Percentiles rank a stretch among this genome's conserved stretches.
These are phyloP conservation scores for Moesziomyces sp. DNA, from an alignment of 1,284 basidiomycete species.

Conservation along the genomic window DNA sequence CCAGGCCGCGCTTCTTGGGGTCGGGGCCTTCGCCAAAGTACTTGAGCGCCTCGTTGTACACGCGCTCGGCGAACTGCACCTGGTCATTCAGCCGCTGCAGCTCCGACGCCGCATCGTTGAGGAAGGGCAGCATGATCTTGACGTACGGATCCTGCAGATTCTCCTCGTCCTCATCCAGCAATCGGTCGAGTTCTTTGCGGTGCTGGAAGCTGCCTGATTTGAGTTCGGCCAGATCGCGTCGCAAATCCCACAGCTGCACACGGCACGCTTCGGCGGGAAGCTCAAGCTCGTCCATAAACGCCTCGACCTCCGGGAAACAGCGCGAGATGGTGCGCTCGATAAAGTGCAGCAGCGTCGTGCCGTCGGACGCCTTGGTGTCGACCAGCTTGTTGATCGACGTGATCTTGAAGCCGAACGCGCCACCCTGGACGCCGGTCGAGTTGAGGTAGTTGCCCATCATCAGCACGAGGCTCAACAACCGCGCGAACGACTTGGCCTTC, in stretches of 20 bases:
- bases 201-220: conserved; percentile 64
- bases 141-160: conserved; percentile 64
- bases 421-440: conserved; percentile 93
- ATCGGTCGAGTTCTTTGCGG: conserved; percentile 63
- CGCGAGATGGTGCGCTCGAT: conserved; percentile 87
- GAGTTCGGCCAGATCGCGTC: conserved; percentile 66
- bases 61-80: conserved; percentile 63
- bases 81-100: conserved; percentile 61
- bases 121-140: conserved; percentile 67
- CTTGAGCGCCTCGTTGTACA: conserved; percentile 62
- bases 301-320: conserved; percentile 87
- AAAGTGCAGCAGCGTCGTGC: conserved; percentile 93
- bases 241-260: conserved; percentile 68
- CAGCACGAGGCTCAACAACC: conserved; percentile 73
- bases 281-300: conserved; percentile 86
- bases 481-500: conserved; percentile 61
- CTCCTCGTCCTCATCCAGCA: conserved; percentile 64
- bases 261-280: conserved; percentile 93
- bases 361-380: conserved; percentile 88
- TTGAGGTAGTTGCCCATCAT: conserved; percentile 99
- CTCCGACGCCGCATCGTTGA: conserved; percentile 55
- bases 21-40: conserved; percentile 67
- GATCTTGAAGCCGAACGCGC: conserved; percentile 95
- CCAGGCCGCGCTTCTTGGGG: conserved; percentile 63
- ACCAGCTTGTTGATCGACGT: conserved; percentile 98